Evolutionary conservation across 768 basidiomycete species (phyloP), one percentile per base, ranked within the genome.

Genomic region (Mycena albidolilacea): DNA sequence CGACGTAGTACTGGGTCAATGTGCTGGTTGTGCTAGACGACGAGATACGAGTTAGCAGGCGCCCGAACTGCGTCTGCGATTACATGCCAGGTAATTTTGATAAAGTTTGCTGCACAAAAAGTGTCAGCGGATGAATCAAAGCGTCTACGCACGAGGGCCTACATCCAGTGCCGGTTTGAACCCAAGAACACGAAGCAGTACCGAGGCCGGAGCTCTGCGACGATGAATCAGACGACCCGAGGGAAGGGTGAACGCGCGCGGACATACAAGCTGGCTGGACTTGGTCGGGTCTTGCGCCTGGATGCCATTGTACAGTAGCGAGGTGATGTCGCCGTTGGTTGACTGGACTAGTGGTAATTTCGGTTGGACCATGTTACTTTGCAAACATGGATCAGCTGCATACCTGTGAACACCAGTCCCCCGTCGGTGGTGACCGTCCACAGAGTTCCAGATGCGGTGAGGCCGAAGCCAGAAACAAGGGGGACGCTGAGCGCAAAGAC

Each of bases 1-100:
- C 82, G 30, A 83, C 80, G 65, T 83, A 84, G 75, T 81, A 82
- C 82, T 83, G 82, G 15, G 78, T 82, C 41, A 84, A 71, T 0
- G 79, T 79, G 50, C 79, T 74, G n/a, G 83, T 79, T 0, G 78
- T 80, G 67, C 30, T 30, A 30, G 2, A 30, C 3, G 30, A 4
- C 30, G 30, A 30, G 4, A 30, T 30, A 30, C 30, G 30, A 30
- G 4, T 30, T 30, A 30, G 30, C 30, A 1, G 30, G 30, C 30
- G 1, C 2, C 30, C 30, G 30, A 30, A 30, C 30, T 30, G 30
- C 30, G 30, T 30, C 30, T 30, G 30, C 30, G 3, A 30, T 30
- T 30, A 30, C 30, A 30, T 30, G 30, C 30, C 83, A 84, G n/a
- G 82, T 83, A 55, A 83, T 82, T 64, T 78, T 78, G 75, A 84